Evolutionary conservation across 2,329 filamentous ascomycete genomes (phyloP), one percentile per base, ranked within the genome.

Genomic region (Xylariaceae sp.): DNA sequence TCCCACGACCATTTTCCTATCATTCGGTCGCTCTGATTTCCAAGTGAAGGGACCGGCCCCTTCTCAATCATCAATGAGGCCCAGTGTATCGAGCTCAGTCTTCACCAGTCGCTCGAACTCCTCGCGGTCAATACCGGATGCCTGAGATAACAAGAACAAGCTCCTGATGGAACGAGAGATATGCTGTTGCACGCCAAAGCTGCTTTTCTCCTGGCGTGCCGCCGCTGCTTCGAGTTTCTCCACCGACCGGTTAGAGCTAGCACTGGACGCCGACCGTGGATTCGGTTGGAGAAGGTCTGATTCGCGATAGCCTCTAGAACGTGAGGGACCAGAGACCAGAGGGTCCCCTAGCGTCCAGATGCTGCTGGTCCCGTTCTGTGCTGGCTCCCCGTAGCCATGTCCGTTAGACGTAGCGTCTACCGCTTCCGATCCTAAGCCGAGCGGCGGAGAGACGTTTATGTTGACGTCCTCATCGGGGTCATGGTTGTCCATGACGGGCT

Each of bases 401-500:
- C 62, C 66, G 3, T 54, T 59, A 31, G 59, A 47, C 58, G 66
- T n/a, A 62, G 64, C 29, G n/a, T 56, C 57, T 39, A 54, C 60
- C 34, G 61, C 51, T 2, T 63, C 55, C 47, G 63, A 59, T 8
- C 62, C 61, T 44, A 72, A 56, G 34, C 72, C 70, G 12, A 72
- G 62, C 1, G 72, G 70, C 2, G 73, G 73, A 5, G 71, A 70
- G 19, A 71, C 60, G 29, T 68, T 68, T 9, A 72, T 54, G 68
- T 63, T 60, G 42, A 56, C 73, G 54, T 76, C 84, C 71, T 90
- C 87, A 63, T 90, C 86, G n/a, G 88, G 88, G 61, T 91, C 88
- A 68, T 91, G 84, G 53, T 83, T 83, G 70, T 92, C 89, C 76
- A 92, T 83, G 34, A 88, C 88, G 2, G 88, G 87, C 67, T 92